phyloP scores from a whole-genome alignment of 139 green algal genomes.

The Chlamydomonas asymmetrica region DNA sequence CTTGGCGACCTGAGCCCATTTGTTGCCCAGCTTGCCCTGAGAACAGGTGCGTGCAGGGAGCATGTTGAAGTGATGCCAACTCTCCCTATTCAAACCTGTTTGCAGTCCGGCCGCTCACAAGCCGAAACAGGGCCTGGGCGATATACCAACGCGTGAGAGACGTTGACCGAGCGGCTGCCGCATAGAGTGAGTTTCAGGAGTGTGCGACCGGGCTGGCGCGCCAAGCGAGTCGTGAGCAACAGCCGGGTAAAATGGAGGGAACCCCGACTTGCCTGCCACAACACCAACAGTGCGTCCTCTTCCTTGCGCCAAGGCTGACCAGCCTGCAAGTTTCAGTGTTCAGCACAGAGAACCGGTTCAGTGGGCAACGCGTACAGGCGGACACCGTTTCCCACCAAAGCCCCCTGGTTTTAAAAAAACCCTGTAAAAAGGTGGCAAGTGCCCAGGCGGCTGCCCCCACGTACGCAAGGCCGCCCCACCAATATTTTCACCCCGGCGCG shows the following conservation, averaged over 20 bases:
- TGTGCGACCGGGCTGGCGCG: neutral
- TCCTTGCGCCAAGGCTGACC: conserved; percentile 8
- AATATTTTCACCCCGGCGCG: too few relatives aligned
- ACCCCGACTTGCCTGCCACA: conserved; percentile 8
- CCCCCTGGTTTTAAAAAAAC: too few relatives aligned
- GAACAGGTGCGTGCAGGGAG: neutral
- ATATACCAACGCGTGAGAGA: too few relatives aligned
- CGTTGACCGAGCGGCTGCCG: too few relatives aligned
- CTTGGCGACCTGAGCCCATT: conserved; percentile 76
- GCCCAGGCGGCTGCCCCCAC: too few relatives aligned
- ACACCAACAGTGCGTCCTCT: conserved; percentile 1
- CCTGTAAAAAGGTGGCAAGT: too few relatives aligned
- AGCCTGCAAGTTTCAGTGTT: too few relatives aligned
- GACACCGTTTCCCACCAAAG: too few relatives aligned
- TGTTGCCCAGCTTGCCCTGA: conserved; percentile 61
- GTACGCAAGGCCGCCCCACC: too few relatives aligned
- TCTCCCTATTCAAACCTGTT: neutral
- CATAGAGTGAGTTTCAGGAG: neutral
- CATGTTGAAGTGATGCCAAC: neutral
- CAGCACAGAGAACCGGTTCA: too few relatives aligned
- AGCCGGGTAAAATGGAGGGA: neutral
- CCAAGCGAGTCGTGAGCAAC: neutral
- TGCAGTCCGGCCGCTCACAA: neutral
- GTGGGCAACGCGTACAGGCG: too few relatives aligned
- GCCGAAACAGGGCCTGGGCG: neutral